A percentile compares a stretch with the other conserved stretches of the same genome.
Conservation (phyloP, 108 stramenopile species). For the Cyclotella distinguenda region DNA sequence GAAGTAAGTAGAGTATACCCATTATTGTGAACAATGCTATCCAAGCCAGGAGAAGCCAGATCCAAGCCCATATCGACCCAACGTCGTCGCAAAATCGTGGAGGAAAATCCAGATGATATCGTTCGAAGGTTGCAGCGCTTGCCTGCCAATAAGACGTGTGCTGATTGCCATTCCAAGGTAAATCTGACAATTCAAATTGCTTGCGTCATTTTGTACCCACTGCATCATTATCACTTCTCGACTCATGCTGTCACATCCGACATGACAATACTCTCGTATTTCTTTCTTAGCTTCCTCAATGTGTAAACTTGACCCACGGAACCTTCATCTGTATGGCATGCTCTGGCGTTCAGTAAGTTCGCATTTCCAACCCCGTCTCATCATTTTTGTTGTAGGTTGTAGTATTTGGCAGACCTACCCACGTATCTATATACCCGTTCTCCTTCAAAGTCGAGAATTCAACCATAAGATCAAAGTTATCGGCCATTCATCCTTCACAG, state of each 20-base stretch:
- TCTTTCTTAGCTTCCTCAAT: constrained; percentile 54
- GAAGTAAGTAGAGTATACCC: too few relatives aligned
- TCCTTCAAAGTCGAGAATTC: constrained; percentile 55
- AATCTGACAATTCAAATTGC: background rate
- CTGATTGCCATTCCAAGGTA: constrained; percentile 72
- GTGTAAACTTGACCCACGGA: constrained; percentile 71
- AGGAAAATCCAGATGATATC: constrained; percentile 39
- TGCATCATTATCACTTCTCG: too few relatives aligned
- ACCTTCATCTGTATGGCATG: constrained; percentile 82
- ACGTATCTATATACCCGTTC: background rate
- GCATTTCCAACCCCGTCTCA: too few relatives aligned
- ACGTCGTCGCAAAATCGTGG: constrained; percentile 25
- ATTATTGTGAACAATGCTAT: constrained; percentile 49
- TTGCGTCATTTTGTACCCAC: background rate
- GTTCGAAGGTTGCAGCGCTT: constrained; percentile 53
- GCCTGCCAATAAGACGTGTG: constrained; percentile 75
- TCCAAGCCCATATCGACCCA: constrained; percentile 5
- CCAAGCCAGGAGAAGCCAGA: constrained; percentile 44
- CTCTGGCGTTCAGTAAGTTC: constrained; percentile 65
- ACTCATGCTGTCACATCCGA: background rate
- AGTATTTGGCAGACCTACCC: too few relatives aligned
- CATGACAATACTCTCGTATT: background rate
- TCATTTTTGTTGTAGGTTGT: too few relatives aligned
- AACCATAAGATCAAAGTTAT: constrained; percentile 78
- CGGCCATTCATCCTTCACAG: constrained; percentile 76